These are phyloP conservation scores for Malus hybrid DNA, from an alignment of 331 rosid genomes.

Conservation along the genomic window DNA sequence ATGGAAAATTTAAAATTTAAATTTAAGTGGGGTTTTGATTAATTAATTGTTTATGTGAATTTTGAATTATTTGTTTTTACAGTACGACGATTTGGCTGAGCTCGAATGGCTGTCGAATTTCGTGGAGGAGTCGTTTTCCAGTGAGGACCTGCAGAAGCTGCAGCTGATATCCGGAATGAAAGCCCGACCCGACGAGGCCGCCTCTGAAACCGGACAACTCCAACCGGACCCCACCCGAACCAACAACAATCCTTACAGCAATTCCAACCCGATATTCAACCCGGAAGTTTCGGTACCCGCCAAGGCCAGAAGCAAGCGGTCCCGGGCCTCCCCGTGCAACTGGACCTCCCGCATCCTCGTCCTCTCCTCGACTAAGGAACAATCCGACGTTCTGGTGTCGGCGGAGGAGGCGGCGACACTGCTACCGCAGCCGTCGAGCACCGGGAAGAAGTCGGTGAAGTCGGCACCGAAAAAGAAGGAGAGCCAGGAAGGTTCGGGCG, in stretches of 20 bases:
- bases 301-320: slow-evolving; percentile 86
- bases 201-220: slow-evolving; percentile 21
- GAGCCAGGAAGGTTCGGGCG: slow-evolving; percentile 7
- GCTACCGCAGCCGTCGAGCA: neutral
- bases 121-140: slow-evolving; percentile 85
- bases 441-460: slow-evolving; percentile 20
- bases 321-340: slow-evolving; percentile 71
- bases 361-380: slow-evolving; percentile 35
- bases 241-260: neutral
- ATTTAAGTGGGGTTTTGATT: neutral
- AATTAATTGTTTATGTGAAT: neutral
- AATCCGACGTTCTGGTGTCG: slow-evolving; percentile 16
- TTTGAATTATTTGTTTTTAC: neutral
- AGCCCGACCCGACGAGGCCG: slow-evolving; percentile 29
- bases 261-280: slow-evolving; percentile 23
- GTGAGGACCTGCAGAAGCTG: slow-evolving; percentile 72
- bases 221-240: slow-evolving; percentile 23
- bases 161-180: slow-evolving; percentile 70
- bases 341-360: slow-evolving; percentile 76
- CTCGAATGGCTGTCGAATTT: slow-evolving; percentile 90
- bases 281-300: slow-evolving; percentile 60
- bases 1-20: neutral
- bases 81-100: slow-evolving; percentile 87
- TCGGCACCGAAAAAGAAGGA: slow-evolving; percentile 43
- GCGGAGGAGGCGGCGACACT: neutral